A percentile compares a stretch with the other conserved stretches of the same genome.
phyloP scores from a whole-genome alignment of 2,329 filamentous ascomycete genomes.

The Aspergillus ochraceus region DNA sequence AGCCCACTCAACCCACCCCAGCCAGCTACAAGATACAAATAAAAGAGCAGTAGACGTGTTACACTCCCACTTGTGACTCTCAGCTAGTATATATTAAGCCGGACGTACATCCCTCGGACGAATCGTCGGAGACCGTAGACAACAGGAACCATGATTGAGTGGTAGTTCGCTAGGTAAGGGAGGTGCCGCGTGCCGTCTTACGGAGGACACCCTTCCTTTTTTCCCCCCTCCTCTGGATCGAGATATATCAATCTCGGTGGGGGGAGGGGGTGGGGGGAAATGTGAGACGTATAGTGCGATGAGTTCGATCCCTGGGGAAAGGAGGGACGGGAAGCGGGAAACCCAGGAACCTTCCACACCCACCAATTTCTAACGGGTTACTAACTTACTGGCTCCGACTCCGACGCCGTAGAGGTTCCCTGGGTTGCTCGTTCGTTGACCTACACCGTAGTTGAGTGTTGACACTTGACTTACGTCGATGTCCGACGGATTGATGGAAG shows the following conservation, averaged over 20 bases:
- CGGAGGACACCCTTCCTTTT: too few relatives aligned
- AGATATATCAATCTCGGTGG: background rate
- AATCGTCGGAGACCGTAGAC: background rate
- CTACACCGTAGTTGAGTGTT: too few relatives aligned
- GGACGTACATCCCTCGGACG: background rate
- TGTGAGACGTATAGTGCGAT: background rate
- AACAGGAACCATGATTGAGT: too few relatives aligned
- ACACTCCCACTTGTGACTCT: conserved; percentile 8
- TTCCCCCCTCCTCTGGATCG: background rate
- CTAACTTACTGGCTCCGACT: too few relatives aligned
- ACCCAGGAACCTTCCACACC: background rate
- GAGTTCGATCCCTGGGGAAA: background rate
- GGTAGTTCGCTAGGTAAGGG: too few relatives aligned
- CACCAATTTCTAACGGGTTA: too few relatives aligned
- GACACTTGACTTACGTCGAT: too few relatives aligned
- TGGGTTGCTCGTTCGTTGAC: too few relatives aligned
- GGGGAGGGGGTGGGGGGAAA: background rate
- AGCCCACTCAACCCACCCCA: too few relatives aligned
- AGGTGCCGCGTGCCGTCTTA: too few relatives aligned
- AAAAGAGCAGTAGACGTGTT: conserved; percentile 9
- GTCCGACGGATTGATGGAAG: too few relatives aligned
- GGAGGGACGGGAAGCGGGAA: background rate
- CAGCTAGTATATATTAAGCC: conserved; percentile 1
- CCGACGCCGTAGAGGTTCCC: too few relatives aligned
- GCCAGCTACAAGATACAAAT: background rate